Evolutionary conservation across 2,329 filamentous ascomycete genomes (phyloP), one percentile per base, ranked within the genome.

Genomic region (Botrytis fabae): DNA sequence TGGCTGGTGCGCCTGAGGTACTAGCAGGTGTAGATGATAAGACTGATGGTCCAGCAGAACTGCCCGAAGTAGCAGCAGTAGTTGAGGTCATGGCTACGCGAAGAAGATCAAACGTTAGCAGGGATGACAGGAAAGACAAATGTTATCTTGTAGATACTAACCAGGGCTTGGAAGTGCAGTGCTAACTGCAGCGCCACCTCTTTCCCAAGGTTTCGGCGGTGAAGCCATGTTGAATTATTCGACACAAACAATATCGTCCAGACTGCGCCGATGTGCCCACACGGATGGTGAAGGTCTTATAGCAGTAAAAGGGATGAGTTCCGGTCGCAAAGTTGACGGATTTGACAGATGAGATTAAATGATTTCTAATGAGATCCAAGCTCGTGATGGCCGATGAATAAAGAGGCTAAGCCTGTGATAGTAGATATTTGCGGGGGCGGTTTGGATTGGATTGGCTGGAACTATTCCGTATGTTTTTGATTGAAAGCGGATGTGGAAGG

Each of bases 131-230:
- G 22, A 73, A 72, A 38, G 42, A 65, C 64, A 74, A 75, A 70
- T 20, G 28, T 28, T 32, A 42, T 46, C 40, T 57, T 38, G 18
- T 14, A 42, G 48, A 74, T 66, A 79, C 79, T 72, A 74, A 81
- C 80, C 79, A 75, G 76, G 73, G 72, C 73, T 78, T 77, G 77
- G 74, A 72, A 77, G 76, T 44, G 75, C 77, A 51, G 72, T 77
- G 75, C 76, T 73, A 70, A 76, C 75, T 57, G 74, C 77, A 61
- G 70, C 75, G 73, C 76, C 78, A 83, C 91, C 92, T 82, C 92
- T 89, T 85, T 99, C 96, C 96, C 96, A 99, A 64, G 96, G 96
- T 85, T 99, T 99, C 72, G 96, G 96, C 81, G 96, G 96, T 83
- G 95, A 98, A 76, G 88, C 88, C 87, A 90, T 90, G 20, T 76